phyloP scores from a whole-genome alignment of 2,329 filamentous ascomycete species.

The Aspergillus ochraceus region DNA sequence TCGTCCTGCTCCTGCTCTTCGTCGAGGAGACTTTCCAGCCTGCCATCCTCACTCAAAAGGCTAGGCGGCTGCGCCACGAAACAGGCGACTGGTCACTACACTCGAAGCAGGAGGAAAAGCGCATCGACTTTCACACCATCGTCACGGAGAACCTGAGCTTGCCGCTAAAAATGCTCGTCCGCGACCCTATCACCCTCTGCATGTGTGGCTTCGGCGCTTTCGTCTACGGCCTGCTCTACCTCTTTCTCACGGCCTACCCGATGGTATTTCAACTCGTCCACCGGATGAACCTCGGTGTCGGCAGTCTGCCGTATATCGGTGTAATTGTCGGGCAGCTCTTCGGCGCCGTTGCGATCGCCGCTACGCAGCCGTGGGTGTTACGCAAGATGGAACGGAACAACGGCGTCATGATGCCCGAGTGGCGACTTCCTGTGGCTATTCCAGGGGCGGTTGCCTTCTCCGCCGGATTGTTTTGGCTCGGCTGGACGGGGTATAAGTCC shows the following conservation, averaged over 20 bases:
- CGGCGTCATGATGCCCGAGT: conserved; percentile 39
- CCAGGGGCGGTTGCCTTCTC: conserved; percentile 48
- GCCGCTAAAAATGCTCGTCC: conserved; percentile 37
- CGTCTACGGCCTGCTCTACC: conserved; percentile 45
- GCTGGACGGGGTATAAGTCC: conserved; percentile 39
- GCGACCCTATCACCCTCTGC: conserved; percentile 40
- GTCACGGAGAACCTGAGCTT: conserved; percentile 38
- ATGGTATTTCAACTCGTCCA: conserved; percentile 44
- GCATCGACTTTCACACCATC: conserved; percentile 34
- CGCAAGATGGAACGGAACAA: conserved; percentile 36
- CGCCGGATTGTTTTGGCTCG: conserved; percentile 46
- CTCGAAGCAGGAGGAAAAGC: conserved; percentile 25
- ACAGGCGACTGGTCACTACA: conserved; percentile 37
- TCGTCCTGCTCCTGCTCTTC: conserved; percentile 16
- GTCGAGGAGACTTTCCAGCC: conserved; percentile 40
- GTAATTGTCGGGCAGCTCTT: conserved; percentile 45
- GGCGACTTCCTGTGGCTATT: conserved; percentile 49
- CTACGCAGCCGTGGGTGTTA: conserved; percentile 40
- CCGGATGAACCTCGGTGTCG: conserved; percentile 40
- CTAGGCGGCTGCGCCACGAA: conserved; percentile 32
- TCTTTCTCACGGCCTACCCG: conserved; percentile 48
- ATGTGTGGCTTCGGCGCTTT: conserved; percentile 30
- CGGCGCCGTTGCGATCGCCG: conserved; percentile 42
- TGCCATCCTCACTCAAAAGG: conserved; percentile 36
- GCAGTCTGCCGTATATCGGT: conserved; percentile 47